Percentiles rank a stretch among this genome's conserved stretches.
Conservation (phyloP, 768 basidiomycete species). For the Psilocybe sp. region DNA sequence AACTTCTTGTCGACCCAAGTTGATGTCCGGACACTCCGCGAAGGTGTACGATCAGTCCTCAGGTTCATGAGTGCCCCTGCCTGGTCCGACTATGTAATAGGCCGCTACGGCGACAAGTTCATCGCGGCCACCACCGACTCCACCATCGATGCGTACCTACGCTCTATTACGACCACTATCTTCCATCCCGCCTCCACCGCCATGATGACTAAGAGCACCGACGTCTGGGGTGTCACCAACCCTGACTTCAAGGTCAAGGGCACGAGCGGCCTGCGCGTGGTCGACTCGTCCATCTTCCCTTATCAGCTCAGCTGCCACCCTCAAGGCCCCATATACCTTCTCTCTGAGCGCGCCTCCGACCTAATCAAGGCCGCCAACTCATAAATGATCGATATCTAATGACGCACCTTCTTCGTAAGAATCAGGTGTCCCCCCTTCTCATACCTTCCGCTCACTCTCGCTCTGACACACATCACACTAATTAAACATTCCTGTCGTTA, state of each 20-base stretch:
- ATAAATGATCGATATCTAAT: no score
- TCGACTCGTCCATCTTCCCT: conserved; percentile 34
- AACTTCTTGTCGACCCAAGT: conserved; percentile 33
- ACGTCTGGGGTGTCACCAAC: conserved; percentile 28
- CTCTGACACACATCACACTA: no score
- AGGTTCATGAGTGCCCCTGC: conserved; percentile 22
- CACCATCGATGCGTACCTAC: conserved; percentile 20
- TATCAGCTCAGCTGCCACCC: conserved; percentile 26
- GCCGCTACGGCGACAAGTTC: conserved; percentile 12
- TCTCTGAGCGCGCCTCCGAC: conserved; percentile 35
- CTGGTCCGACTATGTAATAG: conserved; percentile 25
- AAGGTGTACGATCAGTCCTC: conserved; percentile 17
- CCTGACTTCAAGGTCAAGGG: conserved; percentile 30
- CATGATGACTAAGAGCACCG: conserved; percentile 20
- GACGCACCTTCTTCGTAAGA: no score
- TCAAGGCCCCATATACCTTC: conserved; percentile 31
- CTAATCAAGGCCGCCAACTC: conserved; percentile 2
- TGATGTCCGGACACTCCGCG: conserved; percentile 24
- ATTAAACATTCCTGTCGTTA: no score
- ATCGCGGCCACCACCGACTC: conserved; percentile 19
- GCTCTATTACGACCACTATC: conserved; percentile 16
- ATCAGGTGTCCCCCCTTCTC: no score
- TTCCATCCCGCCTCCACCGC: conserved; percentile 30
- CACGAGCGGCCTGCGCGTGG: conserved; percentile 28
- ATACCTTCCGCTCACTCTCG: no score